These are phyloP conservation scores for Dimargaris cristalligena DNA, from an alignment of 192 early-diverging fungal species.

Conservation along the genomic window DNA sequence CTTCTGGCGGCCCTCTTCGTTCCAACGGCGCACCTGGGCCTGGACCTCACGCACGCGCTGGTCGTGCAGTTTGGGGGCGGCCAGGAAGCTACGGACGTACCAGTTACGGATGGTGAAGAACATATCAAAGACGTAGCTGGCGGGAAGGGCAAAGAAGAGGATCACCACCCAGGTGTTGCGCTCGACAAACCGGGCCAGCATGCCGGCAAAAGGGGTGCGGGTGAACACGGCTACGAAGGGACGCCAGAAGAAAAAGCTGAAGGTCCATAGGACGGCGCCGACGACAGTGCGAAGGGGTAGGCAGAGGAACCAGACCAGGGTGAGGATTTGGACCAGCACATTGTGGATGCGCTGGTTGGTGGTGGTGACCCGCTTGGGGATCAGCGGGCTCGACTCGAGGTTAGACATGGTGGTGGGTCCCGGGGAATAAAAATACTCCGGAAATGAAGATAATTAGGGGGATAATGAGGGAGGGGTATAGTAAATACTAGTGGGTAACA, in stretches of 20 bases:
- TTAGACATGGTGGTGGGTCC: no score
- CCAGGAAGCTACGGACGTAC: conserved; percentile 14
- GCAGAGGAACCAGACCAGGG: conserved; percentile 4
- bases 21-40: conserved; percentile 18
- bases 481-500: no score
- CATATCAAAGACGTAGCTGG: conserved; percentile 17
- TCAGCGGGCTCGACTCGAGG: not conserved
- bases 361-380: not conserved
- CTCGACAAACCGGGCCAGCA: conserved; percentile 14
- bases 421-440: no score
- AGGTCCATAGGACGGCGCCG: not conserved
- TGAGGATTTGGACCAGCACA: conserved; percentile 4
- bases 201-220: not conserved
- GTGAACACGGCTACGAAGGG: conserved; percentile 5
- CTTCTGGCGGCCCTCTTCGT: conserved; percentile 16
- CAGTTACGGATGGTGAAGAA: conserved; percentile 18
- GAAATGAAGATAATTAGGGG: no score
- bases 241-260: not conserved
- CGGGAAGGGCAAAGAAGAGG: conserved; percentile 20
- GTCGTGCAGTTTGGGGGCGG: conserved; percentile 17
- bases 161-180: conserved; percentile 18
- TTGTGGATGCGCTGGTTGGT: conserved; percentile 5
- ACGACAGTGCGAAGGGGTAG: not conserved
- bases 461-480: no score
- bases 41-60: conserved; percentile 19